Evolutionary conservation across 2,329 filamentous ascomycete genomes (phyloP).

Genomic region (Arthrobotrys sinensis): DNA sequence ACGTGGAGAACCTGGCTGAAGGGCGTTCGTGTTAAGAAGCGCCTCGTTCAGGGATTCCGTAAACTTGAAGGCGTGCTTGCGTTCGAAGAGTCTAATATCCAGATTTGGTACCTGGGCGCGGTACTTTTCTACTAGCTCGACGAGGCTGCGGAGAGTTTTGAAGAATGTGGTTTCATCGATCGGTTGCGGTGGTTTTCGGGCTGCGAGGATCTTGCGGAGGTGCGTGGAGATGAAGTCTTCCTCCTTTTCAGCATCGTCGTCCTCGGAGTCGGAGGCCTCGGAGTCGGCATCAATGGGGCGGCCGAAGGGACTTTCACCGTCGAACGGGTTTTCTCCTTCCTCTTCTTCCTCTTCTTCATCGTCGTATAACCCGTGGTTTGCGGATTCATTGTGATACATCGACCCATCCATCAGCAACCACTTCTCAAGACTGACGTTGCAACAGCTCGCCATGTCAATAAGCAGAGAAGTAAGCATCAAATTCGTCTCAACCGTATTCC

Average conservation of each 20-base stretch:
- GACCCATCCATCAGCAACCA: constrained; percentile 85
- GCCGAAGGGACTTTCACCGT: constrained; percentile 35
- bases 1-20: constrained; percentile 62
- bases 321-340: constrained; percentile 63
- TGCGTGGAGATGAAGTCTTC: constrained; percentile 49
- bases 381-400: constrained; percentile 72
- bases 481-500: constrained; percentile 93
- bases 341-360: constrained; percentile 65
- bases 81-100: constrained; percentile 70
- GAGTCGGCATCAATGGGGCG: constrained; percentile 34
- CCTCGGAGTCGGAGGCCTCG: constrained; percentile 18
- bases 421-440: constrained; percentile 87
- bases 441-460: constrained; percentile 85
- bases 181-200: constrained; percentile 65
- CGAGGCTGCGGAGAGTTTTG: constrained; percentile 68
- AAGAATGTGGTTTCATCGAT: constrained; percentile 52
- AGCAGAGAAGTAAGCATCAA: constrained; percentile 87
- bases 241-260: constrained; percentile 51
- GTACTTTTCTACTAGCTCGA: constrained; percentile 69
- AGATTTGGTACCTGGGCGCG: constrained; percentile 69
- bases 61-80: constrained; percentile 71
- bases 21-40: constrained; percentile 60
- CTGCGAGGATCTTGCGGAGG: constrained; percentile 65
- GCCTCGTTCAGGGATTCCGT: constrained; percentile 69
- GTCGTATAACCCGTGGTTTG: constrained; percentile 66